Evolutionary conservation across 331 rosid genomes (phyloP).

Genomic region (Pyrus hybrid): DNA sequence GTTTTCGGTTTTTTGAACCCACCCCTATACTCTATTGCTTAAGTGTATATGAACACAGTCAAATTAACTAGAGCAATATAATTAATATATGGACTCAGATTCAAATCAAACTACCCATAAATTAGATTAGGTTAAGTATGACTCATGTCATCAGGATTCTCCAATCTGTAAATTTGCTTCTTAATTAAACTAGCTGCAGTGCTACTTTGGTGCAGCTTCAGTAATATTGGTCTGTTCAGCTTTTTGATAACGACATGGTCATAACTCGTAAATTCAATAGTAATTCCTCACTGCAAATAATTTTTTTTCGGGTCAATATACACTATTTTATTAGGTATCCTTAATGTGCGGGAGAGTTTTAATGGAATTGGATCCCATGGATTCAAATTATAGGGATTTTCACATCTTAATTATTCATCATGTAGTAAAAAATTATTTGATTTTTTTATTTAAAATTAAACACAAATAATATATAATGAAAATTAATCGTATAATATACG

Average conservation of each 20-base stretch:
- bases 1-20: too few relatives aligned
- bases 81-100: too few relatives aligned
- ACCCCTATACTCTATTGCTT: not conserved
- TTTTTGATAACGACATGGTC: not conserved
- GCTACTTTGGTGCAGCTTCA: not conserved
- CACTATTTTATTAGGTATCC: not conserved
- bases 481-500: rapidly evolving
- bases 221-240: not conserved
- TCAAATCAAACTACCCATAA: too few relatives aligned
- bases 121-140: not conserved
- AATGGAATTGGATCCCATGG: too few relatives aligned
- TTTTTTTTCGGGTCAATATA: too few relatives aligned
- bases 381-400: too few relatives aligned
- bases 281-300: not conserved
- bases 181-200: not conserved
- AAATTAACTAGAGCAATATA: too few relatives aligned
- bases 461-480: too few relatives aligned
- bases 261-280: not conserved
- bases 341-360: not conserved
- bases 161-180: not conserved
- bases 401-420: rapidly evolving
- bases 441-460: too few relatives aligned
- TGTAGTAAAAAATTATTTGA: too few relatives aligned
- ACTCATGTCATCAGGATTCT: not conserved
- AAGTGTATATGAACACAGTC: not conserved